Evolutionary conservation across 345 rosid species (phyloP).

Genomic region (Fremontodendron californicum): DNA sequence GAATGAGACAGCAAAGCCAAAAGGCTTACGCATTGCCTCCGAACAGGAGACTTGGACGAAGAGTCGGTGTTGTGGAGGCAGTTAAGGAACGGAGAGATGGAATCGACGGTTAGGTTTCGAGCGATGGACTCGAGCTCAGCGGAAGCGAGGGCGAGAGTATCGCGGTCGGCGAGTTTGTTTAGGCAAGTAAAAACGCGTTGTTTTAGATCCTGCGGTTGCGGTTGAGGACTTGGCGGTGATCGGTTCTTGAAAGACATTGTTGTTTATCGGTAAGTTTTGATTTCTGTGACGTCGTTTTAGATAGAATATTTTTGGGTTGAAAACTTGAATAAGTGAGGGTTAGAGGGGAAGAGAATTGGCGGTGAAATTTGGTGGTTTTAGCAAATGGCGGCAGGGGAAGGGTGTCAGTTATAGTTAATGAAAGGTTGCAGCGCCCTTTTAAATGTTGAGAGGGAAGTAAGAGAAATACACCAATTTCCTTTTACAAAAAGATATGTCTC

Average conservation of each 20-base stretch:
- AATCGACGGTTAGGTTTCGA: slow-evolving; percentile 41
- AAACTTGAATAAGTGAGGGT: background rate
- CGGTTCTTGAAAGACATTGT: slow-evolving; percentile 42
- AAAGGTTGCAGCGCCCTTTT: no score
- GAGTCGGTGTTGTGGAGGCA: slow-evolving; percentile 78
- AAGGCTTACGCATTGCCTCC: slow-evolving; percentile 73
- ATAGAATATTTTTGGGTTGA: background rate
- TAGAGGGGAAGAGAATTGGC: background rate
- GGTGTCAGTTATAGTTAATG: no score
- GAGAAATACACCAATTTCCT: no score
- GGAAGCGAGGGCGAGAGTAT: slow-evolving; percentile 68
- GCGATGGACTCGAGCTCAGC: slow-evolving; percentile 84
- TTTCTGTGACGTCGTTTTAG: background rate
- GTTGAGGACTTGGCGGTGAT: slow-evolving; percentile 28
- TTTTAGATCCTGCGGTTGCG: slow-evolving; percentile 47
- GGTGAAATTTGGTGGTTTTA: background rate
- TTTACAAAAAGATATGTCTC: no score
- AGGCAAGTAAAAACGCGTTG: slow-evolving; percentile 75
- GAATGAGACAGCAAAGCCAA: slow-evolving; percentile 66
- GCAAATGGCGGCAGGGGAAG: background rate
- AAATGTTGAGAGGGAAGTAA: no score
- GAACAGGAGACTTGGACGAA: slow-evolving; percentile 63
- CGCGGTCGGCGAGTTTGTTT: slow-evolving; percentile 92
- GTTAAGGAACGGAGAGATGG: slow-evolving; percentile 61
- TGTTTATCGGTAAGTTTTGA: background rate